Evolutionary conservation across 768 basidiomycete species (phyloP).

Genomic region (Russula vinacea): DNA sequence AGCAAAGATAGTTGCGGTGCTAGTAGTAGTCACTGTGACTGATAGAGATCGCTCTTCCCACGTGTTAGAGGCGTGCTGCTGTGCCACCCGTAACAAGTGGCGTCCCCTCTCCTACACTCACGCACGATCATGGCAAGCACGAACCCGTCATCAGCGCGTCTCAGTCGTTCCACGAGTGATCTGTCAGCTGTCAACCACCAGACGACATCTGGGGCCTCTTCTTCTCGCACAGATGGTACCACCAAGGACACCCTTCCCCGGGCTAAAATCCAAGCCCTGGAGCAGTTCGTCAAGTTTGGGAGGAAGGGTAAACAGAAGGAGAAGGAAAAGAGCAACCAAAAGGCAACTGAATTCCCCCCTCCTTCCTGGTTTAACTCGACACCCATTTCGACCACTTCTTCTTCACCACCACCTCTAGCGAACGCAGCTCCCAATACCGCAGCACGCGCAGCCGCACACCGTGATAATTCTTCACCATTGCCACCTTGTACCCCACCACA

Average conservation of each 20-base stretch:
- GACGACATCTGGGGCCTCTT: slow-evolving; percentile 2
- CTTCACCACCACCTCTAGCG: neutral
- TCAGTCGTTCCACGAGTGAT: slow-evolving; percentile 18
- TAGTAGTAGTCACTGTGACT: too few relatives aligned
- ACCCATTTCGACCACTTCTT: neutral
- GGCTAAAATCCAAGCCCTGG: slow-evolving; percentile 26
- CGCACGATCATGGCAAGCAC: slow-evolving; percentile 7
- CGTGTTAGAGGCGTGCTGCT: neutral
- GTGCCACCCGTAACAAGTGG: neutral
- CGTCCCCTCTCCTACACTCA: neutral
- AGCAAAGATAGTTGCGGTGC: too few relatives aligned
- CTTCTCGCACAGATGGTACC: neutral
- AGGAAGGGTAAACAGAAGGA: slow-evolving; percentile 26
- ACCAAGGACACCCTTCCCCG: slow-evolving; percentile 16
- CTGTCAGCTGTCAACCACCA: slow-evolving; percentile 6
- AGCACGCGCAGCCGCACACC: neutral
- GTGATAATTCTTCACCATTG: neutral
- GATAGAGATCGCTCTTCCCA: neutral
- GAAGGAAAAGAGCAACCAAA: slow-evolving; percentile 5
- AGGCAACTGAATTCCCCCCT: slow-evolving; percentile 28
- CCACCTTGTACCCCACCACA: neutral
- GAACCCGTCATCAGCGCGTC: slow-evolving; percentile 7
- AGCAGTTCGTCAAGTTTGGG: slow-evolving; percentile 27
- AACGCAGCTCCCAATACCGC: neutral
- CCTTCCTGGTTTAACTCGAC: slow-evolving; percentile 23